These are phyloP conservation scores for Delonix regia DNA, from an alignment of 306 rosid species.

Conservation along the genomic window DNA sequence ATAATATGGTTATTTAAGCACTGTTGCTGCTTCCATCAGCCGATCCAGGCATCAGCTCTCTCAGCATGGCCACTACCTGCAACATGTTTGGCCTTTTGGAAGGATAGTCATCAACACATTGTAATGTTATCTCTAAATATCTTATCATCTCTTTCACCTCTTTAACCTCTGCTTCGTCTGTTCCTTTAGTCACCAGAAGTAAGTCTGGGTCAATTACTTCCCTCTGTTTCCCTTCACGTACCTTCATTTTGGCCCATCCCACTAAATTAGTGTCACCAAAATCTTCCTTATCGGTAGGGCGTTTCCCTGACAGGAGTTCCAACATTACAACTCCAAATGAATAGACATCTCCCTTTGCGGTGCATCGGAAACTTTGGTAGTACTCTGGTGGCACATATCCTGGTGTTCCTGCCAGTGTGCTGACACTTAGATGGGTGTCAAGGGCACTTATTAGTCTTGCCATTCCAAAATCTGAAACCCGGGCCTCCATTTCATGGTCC, in stretches of 20 bases:
- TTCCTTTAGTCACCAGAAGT: slow-evolving; percentile 63
- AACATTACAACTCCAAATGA: slow-evolving; percentile 90
- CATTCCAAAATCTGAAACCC: slow-evolving; percentile 97
- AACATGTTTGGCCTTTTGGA: slow-evolving; percentile 95
- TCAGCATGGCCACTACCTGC: slow-evolving; percentile 85
- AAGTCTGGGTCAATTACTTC: slow-evolving; percentile 87
- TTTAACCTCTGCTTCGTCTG: slow-evolving; percentile 79
- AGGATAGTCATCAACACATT: slow-evolving; percentile 85
- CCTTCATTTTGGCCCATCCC: slow-evolving; percentile 95
- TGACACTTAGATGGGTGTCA: slow-evolving; percentile 92
- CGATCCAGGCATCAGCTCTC: slow-evolving; percentile 83
- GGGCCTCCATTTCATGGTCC: slow-evolving; percentile 86
- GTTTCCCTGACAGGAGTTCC: slow-evolving; percentile 82
- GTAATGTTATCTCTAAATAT: slow-evolving; percentile 72
- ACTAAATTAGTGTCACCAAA: slow-evolving; percentile 95
- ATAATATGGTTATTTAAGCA: slow-evolving; percentile 48
- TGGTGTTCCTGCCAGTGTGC: slow-evolving; percentile 97
- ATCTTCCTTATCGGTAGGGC: slow-evolving; percentile 94
- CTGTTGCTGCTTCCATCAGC: slow-evolving; percentile 83
- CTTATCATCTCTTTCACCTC: slow-evolving; percentile 91
- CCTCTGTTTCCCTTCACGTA: slow-evolving; percentile 84
- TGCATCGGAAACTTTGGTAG: slow-evolving; percentile 96
- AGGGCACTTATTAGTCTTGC: slow-evolving; percentile 98
- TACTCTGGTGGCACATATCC: slow-evolving; percentile 99
- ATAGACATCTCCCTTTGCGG: slow-evolving; percentile 93